These are phyloP conservation scores for Aspergillus hancockii DNA, from an alignment of 495 filamentous ascomycete species.

Conservation along the genomic window DNA sequence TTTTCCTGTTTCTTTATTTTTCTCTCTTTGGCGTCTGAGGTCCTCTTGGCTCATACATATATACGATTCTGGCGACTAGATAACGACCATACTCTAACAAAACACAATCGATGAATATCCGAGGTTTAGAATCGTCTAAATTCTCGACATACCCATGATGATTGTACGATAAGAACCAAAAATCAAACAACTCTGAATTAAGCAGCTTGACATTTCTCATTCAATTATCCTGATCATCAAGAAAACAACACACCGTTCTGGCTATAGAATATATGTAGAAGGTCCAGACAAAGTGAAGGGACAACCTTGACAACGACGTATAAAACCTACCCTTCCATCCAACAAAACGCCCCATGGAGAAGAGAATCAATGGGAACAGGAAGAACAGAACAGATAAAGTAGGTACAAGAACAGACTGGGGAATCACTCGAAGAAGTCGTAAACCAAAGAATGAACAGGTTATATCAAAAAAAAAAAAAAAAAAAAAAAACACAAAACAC, in stretches of 20 bases:
- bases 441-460: neutral
- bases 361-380: neutral
- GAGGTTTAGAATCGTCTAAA: neutral
- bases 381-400: conserved; percentile 5
- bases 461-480: conserved; percentile 9
- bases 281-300: neutral
- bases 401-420: conserved; percentile 10
- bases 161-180: neutral
- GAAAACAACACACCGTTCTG: conserved; percentile 3
- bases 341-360: neutral
- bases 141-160: neutral
- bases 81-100: neutral
- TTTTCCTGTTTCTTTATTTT: conserved; percentile 8
- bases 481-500: conserved; percentile 11
- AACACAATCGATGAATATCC: neutral
- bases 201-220: conserved; percentile 16
- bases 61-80: neutral
- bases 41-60: neutral
- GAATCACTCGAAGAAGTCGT: conserved; percentile 14
- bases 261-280: conserved; percentile 12
- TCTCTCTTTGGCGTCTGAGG: neutral
- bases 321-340: neutral
- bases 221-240: conserved; percentile 18
- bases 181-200: neutral
- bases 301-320: neutral